Conservation (phyloP, 129 eudicot species). For the Lactuca sativa region DNA sequence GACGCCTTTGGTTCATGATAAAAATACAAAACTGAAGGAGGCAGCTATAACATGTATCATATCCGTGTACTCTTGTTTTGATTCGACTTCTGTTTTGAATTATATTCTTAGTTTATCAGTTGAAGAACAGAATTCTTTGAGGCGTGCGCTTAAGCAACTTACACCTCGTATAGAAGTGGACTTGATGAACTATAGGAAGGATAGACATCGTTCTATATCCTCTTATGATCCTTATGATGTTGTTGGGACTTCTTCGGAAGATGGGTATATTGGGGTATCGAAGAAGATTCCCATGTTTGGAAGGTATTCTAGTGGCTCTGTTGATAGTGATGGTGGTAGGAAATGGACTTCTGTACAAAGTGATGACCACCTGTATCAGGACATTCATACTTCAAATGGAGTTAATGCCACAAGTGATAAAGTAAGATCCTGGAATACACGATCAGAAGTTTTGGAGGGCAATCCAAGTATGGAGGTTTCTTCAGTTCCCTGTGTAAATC, state of each 20-base stretch:
- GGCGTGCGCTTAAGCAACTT: constrained; percentile 89
- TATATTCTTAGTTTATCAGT: constrained; percentile 84
- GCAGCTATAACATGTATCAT: constrained; percentile 84
- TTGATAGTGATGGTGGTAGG: constrained; percentile 82
- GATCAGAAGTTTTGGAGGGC: constrained; percentile 30
- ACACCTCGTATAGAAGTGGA: constrained; percentile 99
- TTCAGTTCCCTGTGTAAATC: constrained; percentile 58
- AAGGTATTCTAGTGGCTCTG: constrained; percentile 75
- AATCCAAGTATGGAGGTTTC: constrained; percentile 31
- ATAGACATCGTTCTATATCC: constrained; percentile 67
- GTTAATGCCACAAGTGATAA: neutral
- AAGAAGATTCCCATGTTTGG: constrained; percentile 72
- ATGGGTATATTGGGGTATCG: constrained; percentile 68
- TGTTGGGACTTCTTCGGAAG: constrained; percentile 91
- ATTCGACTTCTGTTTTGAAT: constrained; percentile 71
- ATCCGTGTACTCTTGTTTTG: constrained; percentile 85
- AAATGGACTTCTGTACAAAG: constrained; percentile 65
- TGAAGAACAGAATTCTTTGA: constrained; percentile 89
- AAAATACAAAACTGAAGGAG: constrained; percentile 85
- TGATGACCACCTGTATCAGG: constrained; percentile 37
- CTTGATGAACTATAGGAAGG: constrained; percentile 93
- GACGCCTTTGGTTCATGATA: constrained; percentile 82
- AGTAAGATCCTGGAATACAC: constrained; percentile 36
- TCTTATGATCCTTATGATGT: constrained; percentile 77
- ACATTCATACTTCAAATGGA: constrained; percentile 23